A percentile compares a stretch with the other conserved stretches of the same genome.
phyloP scores from a whole-genome alignment of 2,329 filamentous ascomycete genomes.

The Aspergillus novofumigatus region DNA sequence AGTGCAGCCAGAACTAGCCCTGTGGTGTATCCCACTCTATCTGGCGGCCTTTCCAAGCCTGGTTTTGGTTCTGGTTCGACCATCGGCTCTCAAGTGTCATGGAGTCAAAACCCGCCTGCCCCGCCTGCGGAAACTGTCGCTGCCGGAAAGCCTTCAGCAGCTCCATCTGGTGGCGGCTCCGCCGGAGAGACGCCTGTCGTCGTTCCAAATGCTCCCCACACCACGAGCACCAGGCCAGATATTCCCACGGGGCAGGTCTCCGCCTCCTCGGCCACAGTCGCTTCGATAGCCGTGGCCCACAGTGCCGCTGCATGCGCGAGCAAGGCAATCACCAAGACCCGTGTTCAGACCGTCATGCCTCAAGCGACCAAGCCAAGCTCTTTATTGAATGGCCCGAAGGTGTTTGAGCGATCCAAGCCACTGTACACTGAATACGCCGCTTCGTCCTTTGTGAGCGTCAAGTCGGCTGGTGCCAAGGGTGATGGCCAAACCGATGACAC shows the following conservation, averaged over 20 bases:
- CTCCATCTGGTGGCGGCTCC: not conserved
- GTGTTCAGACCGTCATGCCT: slow-evolving; percentile 58
- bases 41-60: not conserved
- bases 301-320: slow-evolving; percentile 18
- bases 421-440: slow-evolving; percentile 70
- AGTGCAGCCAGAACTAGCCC: not conserved
- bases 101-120: not conserved
- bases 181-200: not conserved
- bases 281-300: slow-evolving; percentile 3
- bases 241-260: not conserved
- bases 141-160: not conserved
- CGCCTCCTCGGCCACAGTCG: slow-evolving; percentile 4
- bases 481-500: slow-evolving; percentile 88
- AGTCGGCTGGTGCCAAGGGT: slow-evolving; percentile 75
- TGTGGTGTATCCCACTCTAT: not conserved
- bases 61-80: not conserved
- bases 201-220: not conserved
- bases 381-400: slow-evolving; percentile 59
- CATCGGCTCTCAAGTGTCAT: not conserved
- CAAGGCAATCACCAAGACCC: slow-evolving; percentile 33
- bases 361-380: slow-evolving; percentile 59
- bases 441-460: slow-evolving; percentile 77
- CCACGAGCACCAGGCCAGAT: not conserved
- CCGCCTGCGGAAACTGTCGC: not conserved
- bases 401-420: slow-evolving; percentile 83